phyloP scores from a whole-genome alignment of 2,329 filamentous ascomycete species.

The Colletotrichum coccodes region DNA sequence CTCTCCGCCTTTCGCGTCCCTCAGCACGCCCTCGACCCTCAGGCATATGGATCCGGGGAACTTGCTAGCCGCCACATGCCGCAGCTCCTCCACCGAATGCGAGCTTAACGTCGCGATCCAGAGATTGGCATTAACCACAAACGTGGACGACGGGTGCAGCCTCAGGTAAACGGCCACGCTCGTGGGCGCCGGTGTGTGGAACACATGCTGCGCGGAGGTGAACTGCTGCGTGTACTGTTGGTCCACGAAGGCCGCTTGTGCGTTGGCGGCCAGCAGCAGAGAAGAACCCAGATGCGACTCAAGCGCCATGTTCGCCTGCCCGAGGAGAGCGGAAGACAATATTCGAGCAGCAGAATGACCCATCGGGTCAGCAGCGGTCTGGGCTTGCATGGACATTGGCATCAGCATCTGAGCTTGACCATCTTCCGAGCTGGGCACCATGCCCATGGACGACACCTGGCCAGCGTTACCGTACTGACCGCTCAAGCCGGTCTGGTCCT shows the following conservation, averaged over 20 bases:
- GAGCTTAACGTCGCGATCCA: conserved; percentile 74
- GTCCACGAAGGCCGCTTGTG: conserved; percentile 47
- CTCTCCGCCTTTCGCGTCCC: conserved; percentile 68
- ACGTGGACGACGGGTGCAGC: conserved; percentile 71
- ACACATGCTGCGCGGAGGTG: conserved; percentile 37
- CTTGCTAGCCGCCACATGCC: conserved; percentile 68
- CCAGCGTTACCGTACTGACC: conserved; percentile 23
- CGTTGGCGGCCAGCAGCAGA: conserved; percentile 50
- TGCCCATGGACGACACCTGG: conserved; percentile 25
- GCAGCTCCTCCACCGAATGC: conserved; percentile 69
- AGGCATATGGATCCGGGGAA: conserved; percentile 68
- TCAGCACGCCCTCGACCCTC: conserved; percentile 74
- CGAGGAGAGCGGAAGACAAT: conserved; percentile 20
- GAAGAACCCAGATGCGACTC: conserved; percentile 50
- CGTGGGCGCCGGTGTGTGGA: conserved; percentile 36
- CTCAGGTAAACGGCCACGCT: conserved; percentile 73
- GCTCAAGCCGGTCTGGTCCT: background rate
- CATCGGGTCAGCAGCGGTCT: conserved; percentile 13
- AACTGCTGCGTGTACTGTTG: conserved; percentile 45
- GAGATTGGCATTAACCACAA: conserved; percentile 60
- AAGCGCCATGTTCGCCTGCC: conserved; percentile 38
- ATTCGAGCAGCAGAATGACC: conserved; percentile 21
- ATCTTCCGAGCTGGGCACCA: conserved; percentile 17
- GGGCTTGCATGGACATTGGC: conserved; percentile 27
- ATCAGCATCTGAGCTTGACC: conserved; percentile 27